These are phyloP conservation scores for Thraustochytrium striatum DNA, from an alignment of 352 stramenopile genomes.

Conservation along the genomic window DNA sequence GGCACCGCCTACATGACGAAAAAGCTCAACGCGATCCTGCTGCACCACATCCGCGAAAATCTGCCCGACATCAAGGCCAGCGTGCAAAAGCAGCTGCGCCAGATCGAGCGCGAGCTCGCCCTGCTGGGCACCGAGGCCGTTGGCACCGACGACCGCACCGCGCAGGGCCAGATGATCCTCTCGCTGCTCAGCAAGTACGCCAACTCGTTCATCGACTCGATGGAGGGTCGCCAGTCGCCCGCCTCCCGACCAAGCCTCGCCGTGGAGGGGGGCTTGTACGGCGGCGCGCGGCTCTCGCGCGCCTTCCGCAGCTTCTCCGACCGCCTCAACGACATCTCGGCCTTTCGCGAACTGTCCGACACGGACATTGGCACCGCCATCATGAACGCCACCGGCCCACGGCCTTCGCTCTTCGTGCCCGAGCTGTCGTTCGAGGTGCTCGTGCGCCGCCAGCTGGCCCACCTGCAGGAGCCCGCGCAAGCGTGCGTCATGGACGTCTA, in stretches of 20 bases:
- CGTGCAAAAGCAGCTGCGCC: constrained; percentile 88
- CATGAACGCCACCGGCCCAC: constrained; percentile 93
- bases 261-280: constrained; percentile 86
- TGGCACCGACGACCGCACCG: constrained; percentile 63
- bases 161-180: constrained; percentile 87
- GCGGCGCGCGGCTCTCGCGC: constrained; percentile 93
- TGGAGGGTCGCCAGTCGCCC: constrained; percentile 64
- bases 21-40: constrained; percentile 96
- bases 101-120: constrained; percentile 89
- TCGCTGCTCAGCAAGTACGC: constrained; percentile 87
- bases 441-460: constrained; percentile 91
- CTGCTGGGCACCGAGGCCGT: constrained; percentile 69
- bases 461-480: constrained; percentile 85
- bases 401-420: constrained; percentile 94
- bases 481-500: constrained; percentile 98
- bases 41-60: constrained; percentile 98
- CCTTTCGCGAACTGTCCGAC: constrained; percentile 73
- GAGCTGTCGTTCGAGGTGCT: constrained; percentile 98
- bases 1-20: constrained; percentile 92
- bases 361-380: constrained; percentile 99
- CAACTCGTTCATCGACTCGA: constrained; percentile 74
- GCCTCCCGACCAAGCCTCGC: constrained; percentile 63
- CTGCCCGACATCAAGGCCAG: constrained; percentile 96
- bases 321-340: constrained; percentile 65
- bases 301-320: constrained; percentile 96